Base-by-base conservation (phyloP, 129 eudicot species). In the Glebionis coronaria region DNA sequence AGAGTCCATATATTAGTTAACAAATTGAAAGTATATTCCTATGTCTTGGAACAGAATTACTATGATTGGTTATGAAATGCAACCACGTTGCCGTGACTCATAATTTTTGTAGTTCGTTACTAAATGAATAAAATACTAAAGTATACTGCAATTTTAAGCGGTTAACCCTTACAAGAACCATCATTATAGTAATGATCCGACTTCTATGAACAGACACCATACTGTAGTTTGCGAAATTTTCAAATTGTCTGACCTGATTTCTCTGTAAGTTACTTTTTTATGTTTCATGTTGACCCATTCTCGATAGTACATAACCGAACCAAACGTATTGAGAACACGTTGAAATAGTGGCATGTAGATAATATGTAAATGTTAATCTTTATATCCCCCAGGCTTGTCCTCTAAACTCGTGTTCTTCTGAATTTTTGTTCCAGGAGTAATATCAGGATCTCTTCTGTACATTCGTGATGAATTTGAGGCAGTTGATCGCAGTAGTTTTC, bases 381-480 rank as follows among this genome's bases (percentile, higher is more conserved):
- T 1, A 35, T 5, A 57, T 25, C 3, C 23, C 59, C 3, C 59
- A 25, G 19, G 12, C 9, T 15, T 54, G 2, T 56, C 44, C 19
- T 60, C 25, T 23, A 11, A 46, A 10, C 49, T 27, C 8, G 29
- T 35, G 38, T 15, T 18, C 15, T 40, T 55, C 18, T 53, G 8
- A 53, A 21, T 2, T 44, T 21, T 25, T 29, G 10, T 45, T 63
- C 57, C 77, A 90, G 97, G 97, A 35, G 97, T 91, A 47, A 91
- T 91, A 81, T 91, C 97, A 3, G 97, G 97, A 61, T 95, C 97
- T 25, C 84, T 91, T 58, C 80, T 91, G 54, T 91, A 91, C 74
- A 91, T 91, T 4, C 76, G 82, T 42, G 92, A 91, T 81, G 97
- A 91, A 5, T 91, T 84, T 23, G 81, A 74, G 61, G 92, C 69